Evolutionary conservation across 495 filamentous ascomycete genomes (phyloP), one percentile per base, ranked within the genome.

Genomic region (Tetracladium setigerum): DNA sequence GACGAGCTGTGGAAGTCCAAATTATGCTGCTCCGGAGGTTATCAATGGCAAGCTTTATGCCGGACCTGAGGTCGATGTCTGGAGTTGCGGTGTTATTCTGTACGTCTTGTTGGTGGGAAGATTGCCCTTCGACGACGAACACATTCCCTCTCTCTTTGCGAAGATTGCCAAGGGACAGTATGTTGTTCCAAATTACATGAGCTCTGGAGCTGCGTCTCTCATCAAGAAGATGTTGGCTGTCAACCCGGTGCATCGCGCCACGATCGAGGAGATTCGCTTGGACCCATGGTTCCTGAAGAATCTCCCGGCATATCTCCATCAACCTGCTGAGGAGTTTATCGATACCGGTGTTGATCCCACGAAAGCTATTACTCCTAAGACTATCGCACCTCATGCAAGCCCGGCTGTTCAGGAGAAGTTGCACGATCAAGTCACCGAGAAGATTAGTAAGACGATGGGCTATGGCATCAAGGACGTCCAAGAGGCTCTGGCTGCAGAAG

Each of bases 11-110:
- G 92, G 92, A 44, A 95, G 89, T 55, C 92, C 92, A 14, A 98
- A 98, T 64, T 98, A 98, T 64, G 92, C 92, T 15, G 92, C 92
- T 4, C 92, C 92, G 2, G 92, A 98, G 63, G 92, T 98, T 51
- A 98, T 98, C 56, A 89, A 87, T 37, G 92, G 92, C 12, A 98
- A 97, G 72, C 73, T 98, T 44, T 98, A 98, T 59, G 92, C 92
- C 19, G 92, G 92, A 2, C 92, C 94, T 2, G 92, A 98, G 65
- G 92, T 98, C 37, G 92, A 98, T 64, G 94, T 98, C 8, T 98
- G 92, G 92, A 97, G 92, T 67, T 97, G 91, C 60, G 92, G 92
- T 58, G 94, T 98, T 54, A 98, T 98, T 55, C 74, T 98, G 43
- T 98, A 97, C 60, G 92, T 98, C 44, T 69, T 98, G 55, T 73